These are phyloP conservation scores for Penicillium taxi DNA, from an alignment of 495 filamentous ascomycete genomes.

Conservation along the genomic window DNA sequence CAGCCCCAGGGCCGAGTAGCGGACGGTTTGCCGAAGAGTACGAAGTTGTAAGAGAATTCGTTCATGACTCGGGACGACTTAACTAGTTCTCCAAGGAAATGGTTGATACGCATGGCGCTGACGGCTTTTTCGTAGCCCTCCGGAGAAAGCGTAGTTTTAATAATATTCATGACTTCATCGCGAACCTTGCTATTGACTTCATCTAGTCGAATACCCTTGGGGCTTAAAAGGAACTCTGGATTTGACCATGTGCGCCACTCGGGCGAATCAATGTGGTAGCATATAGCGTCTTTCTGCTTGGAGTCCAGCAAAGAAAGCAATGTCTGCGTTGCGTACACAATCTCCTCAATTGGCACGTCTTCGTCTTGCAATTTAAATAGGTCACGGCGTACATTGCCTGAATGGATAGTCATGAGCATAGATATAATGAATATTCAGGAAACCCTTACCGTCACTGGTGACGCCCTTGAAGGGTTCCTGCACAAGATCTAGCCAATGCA, in stretches of 20 bases:
- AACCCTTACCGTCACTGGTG: slow-evolving; percentile 53
- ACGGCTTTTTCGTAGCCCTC: slow-evolving; percentile 65
- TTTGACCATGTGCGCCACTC: slow-evolving; percentile 73
- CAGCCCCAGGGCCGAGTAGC: slow-evolving; percentile 56
- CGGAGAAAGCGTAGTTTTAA: slow-evolving; percentile 51
- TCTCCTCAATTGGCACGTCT: slow-evolving; percentile 47
- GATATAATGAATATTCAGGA: slow-evolving; percentile 1
- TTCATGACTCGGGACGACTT: slow-evolving; percentile 56
- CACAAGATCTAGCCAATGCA: slow-evolving; percentile 57
- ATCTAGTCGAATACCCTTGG: slow-evolving; percentile 61
- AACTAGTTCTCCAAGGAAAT: slow-evolving; percentile 65
- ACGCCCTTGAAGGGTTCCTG: slow-evolving; percentile 65
- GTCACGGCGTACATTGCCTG: slow-evolving; percentile 45
- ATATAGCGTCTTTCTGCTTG: slow-evolving; percentile 38
- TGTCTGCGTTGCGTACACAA: slow-evolving; percentile 40
- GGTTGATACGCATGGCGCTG: slow-evolving; percentile 66
- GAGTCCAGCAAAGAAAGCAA: slow-evolving; percentile 39
- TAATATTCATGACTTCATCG: slow-evolving; percentile 43
- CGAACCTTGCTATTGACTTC: slow-evolving; percentile 38
- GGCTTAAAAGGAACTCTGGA: slow-evolving; percentile 56
- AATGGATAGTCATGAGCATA: too few species aligned
- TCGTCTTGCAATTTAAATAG: slow-evolving; percentile 57
- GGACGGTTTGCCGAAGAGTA: slow-evolving; percentile 51
- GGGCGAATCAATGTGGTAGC: slow-evolving; percentile 58
- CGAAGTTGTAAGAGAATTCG: slow-evolving; percentile 68